A percentile compares a stretch with the other conserved stretches of the same genome.
Evolutionary conservation across 2,329 filamentous ascomycete species (phyloP).

Genomic region (Penicillium expansum): DNA sequence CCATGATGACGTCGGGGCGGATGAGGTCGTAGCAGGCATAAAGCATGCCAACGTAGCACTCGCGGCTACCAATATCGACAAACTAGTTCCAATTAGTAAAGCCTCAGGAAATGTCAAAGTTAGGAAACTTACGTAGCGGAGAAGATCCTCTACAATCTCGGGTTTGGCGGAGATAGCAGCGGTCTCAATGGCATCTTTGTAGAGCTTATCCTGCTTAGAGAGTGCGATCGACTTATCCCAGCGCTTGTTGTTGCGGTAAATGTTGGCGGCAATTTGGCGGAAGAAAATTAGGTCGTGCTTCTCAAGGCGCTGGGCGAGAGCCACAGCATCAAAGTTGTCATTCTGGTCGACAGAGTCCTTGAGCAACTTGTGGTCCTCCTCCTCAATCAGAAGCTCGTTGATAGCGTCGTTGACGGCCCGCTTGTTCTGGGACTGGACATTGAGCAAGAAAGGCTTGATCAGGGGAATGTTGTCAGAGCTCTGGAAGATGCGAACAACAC

Average conservation of each 20-base stretch:
- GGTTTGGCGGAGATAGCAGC: conserved; percentile 85
- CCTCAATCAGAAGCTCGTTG: conserved; percentile 95
- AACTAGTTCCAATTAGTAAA: conserved; percentile 62
- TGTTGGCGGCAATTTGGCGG: conserved; percentile 95
- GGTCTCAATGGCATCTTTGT: conserved; percentile 99
- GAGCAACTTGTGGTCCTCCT: conserved; percentile 98
- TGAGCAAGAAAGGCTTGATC: conserved; percentile 98
- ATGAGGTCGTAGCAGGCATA: conserved; percentile 98
- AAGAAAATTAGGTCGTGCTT: conserved; percentile 99
- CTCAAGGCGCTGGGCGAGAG: conserved; percentile 87
- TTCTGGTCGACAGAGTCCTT: conserved; percentile 97
- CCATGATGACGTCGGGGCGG: conserved; percentile 85
- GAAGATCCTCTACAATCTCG: conserved; percentile 90
- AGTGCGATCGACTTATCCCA: conserved; percentile 99
- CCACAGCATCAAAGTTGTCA: conserved; percentile 97
- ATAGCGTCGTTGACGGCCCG: conserved; percentile 96
- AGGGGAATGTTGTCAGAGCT: conserved; percentile 97
- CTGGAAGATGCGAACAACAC: conserved; percentile 98
- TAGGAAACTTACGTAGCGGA: conserved; percentile 81
- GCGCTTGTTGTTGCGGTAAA: conserved; percentile 99
- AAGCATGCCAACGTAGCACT: conserved; percentile 99
- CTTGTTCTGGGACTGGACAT: conserved; percentile 97
- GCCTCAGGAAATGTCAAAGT: not conserved
- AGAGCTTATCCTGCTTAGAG: conserved; percentile 98
- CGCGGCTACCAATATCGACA: conserved; percentile 96